Conservation (phyloP, 495 filamentous ascomycete genomes). For the Penicillium silybi region DNA sequence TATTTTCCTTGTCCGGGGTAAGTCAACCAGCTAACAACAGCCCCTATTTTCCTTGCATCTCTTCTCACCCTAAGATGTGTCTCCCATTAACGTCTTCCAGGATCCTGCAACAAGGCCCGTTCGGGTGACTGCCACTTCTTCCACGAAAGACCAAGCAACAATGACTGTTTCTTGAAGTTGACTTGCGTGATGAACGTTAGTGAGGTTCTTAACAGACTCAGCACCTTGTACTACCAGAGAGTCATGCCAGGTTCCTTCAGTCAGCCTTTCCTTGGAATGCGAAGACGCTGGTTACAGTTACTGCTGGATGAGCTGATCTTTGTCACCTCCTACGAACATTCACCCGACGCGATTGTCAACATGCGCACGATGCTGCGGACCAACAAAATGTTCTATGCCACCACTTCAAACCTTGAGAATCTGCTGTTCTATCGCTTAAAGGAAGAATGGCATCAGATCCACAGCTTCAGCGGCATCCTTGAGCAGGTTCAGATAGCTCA, state of each 20-base stretch:
- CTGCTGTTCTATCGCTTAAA: constrained; percentile 18
- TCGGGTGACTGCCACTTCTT: background rate
- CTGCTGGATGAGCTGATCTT: constrained; percentile 13
- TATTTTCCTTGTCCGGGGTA: background rate
- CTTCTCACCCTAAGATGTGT: background rate
- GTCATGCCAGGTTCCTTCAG: background rate
- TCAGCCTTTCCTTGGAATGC: background rate
- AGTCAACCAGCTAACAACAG: background rate
- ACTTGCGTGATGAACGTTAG: background rate
- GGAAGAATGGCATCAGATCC: constrained; percentile 2
- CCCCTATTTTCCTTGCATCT: background rate
- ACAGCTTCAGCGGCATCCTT: background rate
- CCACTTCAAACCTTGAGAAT: constrained; percentile 14
- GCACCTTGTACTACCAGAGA: constrained; percentile 9
- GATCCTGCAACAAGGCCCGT: background rate
- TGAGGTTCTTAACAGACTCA: constrained; percentile 8
- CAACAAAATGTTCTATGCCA: background rate
- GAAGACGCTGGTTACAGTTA: constrained; percentile 18
- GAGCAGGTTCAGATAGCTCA: constrained; percentile 8
- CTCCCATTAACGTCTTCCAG: background rate
- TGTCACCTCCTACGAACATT: constrained; percentile 18
- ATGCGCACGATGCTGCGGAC: background rate
- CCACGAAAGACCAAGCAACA: constrained; percentile 1
- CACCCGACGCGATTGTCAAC: background rate
- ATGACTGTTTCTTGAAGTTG: background rate